Percentiles rank a stretch among this genome's conserved stretches.
phyloP scores from a whole-genome alignment of 768 basidiomycete genomes.

The Hericium coralloides region DNA sequence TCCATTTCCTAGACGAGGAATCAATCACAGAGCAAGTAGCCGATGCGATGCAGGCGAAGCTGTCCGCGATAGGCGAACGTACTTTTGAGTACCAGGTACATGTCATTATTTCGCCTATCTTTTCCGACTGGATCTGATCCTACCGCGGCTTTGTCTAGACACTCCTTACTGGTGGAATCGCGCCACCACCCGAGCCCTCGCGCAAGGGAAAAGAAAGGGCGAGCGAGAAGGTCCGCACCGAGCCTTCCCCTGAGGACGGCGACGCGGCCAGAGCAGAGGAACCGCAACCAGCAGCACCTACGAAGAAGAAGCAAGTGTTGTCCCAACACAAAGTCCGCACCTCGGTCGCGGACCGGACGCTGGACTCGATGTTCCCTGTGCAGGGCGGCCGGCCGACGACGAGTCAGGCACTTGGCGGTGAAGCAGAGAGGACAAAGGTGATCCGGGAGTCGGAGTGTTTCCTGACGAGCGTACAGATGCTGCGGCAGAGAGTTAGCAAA shows the following conservation, averaged over 20 bases:
- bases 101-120: neutral
- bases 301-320: conserved; percentile 40
- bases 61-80: conserved; percentile 21
- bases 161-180: conserved; percentile 43
- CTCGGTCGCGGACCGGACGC: conserved; percentile 76
- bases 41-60: conserved; percentile 67
- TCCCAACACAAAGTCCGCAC: conserved; percentile 92
- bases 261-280: neutral
- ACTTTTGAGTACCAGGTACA: conserved; percentile 65
- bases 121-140: neutral
- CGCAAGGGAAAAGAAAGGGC: conserved; percentile 10
- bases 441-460: conserved; percentile 61
- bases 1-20: conserved; percentile 91
- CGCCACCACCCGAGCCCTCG: neutral
- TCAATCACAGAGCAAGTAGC: conserved; percentile 70
- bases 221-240: conserved; percentile 1
- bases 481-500: conserved; percentile 53
- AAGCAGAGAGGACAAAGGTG: conserved; percentile 6
- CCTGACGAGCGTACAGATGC: conserved; percentile 60
- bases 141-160: conserved; percentile 31
- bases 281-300: conserved; percentile 2
- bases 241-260: neutral
- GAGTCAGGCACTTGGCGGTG: conserved; percentile 2
- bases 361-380: conserved; percentile 91
- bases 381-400: neutral